Percentiles rank a stretch among this genome's conserved stretches.
phyloP scores from a whole-genome alignment of 768 basidiomycete species.

The Phaeotremella skinneri region DNA sequence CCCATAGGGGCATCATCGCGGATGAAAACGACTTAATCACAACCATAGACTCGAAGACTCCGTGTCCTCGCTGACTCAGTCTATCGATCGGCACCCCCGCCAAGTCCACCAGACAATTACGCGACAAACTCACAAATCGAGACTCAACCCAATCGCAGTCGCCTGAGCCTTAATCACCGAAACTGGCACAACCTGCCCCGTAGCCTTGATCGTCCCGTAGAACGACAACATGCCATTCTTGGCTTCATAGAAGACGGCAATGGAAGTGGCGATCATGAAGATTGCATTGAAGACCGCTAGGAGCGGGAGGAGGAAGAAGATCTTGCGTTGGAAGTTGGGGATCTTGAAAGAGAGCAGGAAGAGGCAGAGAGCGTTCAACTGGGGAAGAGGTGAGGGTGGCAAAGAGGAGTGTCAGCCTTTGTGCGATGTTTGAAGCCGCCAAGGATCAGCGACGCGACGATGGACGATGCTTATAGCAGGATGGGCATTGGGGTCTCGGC shows the following conservation, averaged over 20 bases:
- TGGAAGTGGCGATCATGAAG: slow-evolving; percentile 9
- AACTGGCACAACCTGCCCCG: slow-evolving; percentile 2
- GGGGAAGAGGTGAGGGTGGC: background rate
- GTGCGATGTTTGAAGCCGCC: too few species aligned
- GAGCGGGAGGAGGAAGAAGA: slow-evolving; percentile 1
- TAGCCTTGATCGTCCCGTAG: slow-evolving; percentile 4
- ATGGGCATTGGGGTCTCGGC: too few species aligned
- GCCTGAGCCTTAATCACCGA: background rate
- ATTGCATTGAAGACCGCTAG: slow-evolving; percentile 6
- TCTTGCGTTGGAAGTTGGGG: background rate
- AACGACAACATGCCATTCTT: background rate
- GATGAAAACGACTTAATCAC: too few species aligned
- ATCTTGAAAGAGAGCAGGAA: slow-evolving; percentile 4
- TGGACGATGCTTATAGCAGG: too few species aligned
- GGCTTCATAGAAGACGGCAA: slow-evolving; percentile 10
- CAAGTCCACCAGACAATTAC: too few species aligned
- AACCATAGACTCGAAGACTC: too few species aligned
- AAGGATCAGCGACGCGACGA: too few species aligned
- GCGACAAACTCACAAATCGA: slow-evolving; percentile 3
- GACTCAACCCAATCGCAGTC: slow-evolving; percentile 1
- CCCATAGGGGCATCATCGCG: background rate
- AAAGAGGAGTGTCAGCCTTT: background rate
- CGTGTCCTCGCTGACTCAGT: too few species aligned
- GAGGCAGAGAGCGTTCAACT: slow-evolving; percentile 11
- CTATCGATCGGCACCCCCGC: too few species aligned